Evolutionary conservation across 2,329 filamentous ascomycete genomes (phyloP).

Genomic region (Chrysoporthe austroafricana): DNA sequence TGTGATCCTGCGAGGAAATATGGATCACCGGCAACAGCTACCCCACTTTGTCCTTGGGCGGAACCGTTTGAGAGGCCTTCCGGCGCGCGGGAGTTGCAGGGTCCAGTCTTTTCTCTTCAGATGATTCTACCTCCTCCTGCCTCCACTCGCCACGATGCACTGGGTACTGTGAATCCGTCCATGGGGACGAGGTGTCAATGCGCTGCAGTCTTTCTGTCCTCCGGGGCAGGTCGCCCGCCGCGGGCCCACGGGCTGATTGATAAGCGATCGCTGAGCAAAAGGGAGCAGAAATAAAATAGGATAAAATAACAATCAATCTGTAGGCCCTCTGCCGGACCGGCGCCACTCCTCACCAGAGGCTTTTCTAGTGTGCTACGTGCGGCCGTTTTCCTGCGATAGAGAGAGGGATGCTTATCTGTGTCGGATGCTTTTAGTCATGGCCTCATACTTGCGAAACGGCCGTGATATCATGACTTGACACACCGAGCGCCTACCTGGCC

Average conservation of each 20-base stretch:
- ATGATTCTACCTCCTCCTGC: not conserved
- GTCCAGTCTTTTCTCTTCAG: not conserved
- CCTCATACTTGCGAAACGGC: conserved; percentile 11
- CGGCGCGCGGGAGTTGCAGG: conserved; percentile 8
- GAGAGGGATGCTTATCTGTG: conserved; percentile 1
- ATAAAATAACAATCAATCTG: too few relatives aligned
- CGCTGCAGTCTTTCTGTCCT: too few relatives aligned
- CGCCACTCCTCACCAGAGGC: not conserved
- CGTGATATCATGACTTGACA: conserved; percentile 5
- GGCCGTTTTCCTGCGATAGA: not conserved
- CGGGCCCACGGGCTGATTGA: too few relatives aligned
- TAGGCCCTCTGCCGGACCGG: too few relatives aligned
- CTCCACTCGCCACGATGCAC: not conserved
- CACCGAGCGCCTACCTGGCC: not conserved
- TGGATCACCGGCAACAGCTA: not conserved
- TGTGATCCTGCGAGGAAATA: not conserved
- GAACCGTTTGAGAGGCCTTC: conserved; percentile 9
- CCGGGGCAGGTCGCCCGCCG: too few relatives aligned
- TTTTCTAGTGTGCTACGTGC: not conserved
- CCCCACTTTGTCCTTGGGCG: conserved; percentile 2
- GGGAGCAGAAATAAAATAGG: too few relatives aligned
- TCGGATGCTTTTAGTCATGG: conserved; percentile 5
- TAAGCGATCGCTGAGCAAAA: too few relatives aligned
- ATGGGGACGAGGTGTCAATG: too few relatives aligned
- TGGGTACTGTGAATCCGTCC: too few relatives aligned